A percentile compares a stretch with the other conserved stretches of the same genome.
phyloP scores from a whole-genome alignment of 306 rosid genomes.

The Gillenia trifoliata region DNA sequence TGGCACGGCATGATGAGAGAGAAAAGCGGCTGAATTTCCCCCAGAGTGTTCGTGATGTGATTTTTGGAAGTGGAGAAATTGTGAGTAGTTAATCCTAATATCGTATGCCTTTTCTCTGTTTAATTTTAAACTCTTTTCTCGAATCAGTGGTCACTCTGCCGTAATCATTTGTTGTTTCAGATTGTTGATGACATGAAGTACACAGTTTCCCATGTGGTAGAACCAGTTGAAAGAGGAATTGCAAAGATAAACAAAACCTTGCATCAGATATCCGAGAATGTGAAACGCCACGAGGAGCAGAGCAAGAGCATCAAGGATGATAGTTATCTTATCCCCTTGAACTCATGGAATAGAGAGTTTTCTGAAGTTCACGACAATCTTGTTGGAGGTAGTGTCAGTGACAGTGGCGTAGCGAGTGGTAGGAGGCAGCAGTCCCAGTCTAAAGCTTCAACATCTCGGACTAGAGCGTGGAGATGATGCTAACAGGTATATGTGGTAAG shows the following conservation, averaged over 20 bases:
- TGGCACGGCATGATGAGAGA: conserved; percentile 53
- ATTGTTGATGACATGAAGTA: conserved; percentile 98
- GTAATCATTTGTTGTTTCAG: conserved; percentile 36
- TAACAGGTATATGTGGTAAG: not conserved
- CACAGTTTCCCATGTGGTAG: conserved; percentile 89
- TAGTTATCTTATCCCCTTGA: conserved; percentile 61
- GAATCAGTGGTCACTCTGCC: conserved; percentile 23
- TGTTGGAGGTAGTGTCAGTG: conserved; percentile 81
- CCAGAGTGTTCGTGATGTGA: conserved; percentile 87
- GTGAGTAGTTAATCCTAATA: conserved; percentile 39
- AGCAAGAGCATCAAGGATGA: conserved; percentile 77
- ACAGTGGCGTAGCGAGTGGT: conserved; percentile 57
- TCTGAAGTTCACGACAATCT: conserved; percentile 55
- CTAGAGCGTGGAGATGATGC: conserved; percentile 37
- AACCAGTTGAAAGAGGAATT: conserved; percentile 92
- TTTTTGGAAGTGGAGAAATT: conserved; percentile 94
- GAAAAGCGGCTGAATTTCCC: conserved; percentile 73
- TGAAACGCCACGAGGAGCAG: conserved; percentile 77
- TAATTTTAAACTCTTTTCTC: not conserved
- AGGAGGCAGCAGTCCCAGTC: conserved; percentile 54
- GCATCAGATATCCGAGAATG: conserved; percentile 88
- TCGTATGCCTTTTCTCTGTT: conserved; percentile 6
- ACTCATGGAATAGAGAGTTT: conserved; percentile 61
- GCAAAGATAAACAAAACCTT: conserved; percentile 75
- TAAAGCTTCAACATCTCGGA: conserved; percentile 42